Conservation (phyloP, 106 monocot genomes). For the Gastrodia elata region DNA sequence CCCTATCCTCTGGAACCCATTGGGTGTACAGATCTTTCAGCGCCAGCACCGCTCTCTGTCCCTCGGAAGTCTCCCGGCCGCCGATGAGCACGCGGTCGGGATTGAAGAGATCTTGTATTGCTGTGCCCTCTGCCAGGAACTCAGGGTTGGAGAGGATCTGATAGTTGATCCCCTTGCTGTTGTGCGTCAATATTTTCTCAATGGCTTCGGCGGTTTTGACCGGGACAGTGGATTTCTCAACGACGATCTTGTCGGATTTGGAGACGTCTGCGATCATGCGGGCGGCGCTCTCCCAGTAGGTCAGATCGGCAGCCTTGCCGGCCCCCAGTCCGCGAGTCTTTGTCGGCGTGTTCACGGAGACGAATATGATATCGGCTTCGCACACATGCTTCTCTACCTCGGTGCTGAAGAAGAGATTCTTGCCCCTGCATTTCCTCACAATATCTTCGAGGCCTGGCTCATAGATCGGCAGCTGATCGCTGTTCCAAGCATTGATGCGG, state of each 20-base stretch:
- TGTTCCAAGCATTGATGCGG: constrained; percentile 23
- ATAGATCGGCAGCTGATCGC: constrained; percentile 21
- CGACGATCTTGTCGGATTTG: constrained; percentile 23
- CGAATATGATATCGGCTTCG: constrained; percentile 24
- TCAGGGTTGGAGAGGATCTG: constrained; percentile 25
- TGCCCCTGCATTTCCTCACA: constrained; percentile 18
- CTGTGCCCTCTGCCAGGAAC: constrained; percentile 23
- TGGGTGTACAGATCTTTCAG: constrained; percentile 35
- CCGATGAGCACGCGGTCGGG: constrained; percentile 45
- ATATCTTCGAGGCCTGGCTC: constrained; percentile 23
- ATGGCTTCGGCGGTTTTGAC: constrained; percentile 25
- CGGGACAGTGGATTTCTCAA: constrained; percentile 25
- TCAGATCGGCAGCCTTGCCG: constrained; percentile 22
- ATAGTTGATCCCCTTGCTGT: constrained; percentile 25
- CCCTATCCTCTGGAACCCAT: constrained; percentile 38
- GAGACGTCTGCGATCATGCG: constrained; percentile 26
- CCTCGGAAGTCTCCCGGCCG: constrained; percentile 33
- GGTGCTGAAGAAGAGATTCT: constrained; percentile 24
- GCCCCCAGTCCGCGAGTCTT: constrained; percentile 23
- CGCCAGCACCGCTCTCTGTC: constrained; percentile 25
- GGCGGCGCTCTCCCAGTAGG: constrained; percentile 24
- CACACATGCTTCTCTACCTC: constrained; percentile 18
- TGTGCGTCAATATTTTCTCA: constrained; percentile 23
- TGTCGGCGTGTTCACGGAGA: constrained; percentile 22
- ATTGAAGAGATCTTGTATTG: constrained; percentile 30